Evolutionary conservation across 768 basidiomycete genomes (phyloP).

Genomic region (Heimioporus sp.): DNA sequence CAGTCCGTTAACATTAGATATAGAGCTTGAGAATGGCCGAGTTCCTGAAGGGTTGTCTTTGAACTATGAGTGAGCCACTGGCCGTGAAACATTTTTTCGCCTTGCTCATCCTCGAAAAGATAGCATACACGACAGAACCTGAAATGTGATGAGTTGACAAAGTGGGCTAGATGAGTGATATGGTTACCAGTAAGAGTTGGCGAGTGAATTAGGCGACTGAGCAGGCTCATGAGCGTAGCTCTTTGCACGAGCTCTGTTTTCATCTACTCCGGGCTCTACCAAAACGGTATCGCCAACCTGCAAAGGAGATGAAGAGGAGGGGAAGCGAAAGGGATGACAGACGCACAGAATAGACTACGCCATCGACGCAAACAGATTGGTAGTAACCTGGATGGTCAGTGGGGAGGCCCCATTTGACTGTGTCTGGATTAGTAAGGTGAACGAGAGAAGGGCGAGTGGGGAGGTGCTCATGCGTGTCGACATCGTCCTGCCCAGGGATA

Average conservation of each 20-base stretch:
- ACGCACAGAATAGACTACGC: slow-evolving; percentile 52
- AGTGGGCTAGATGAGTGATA: background rate
- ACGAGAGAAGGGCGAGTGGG: slow-evolving; percentile 15
- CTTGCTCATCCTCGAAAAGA: slow-evolving; percentile 46
- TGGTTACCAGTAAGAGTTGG: slow-evolving; percentile 58
- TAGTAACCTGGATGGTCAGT: slow-evolving; percentile 36
- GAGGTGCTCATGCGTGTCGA: slow-evolving; percentile 14
- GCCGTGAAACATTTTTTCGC: slow-evolving; percentile 58
- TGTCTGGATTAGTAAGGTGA: slow-evolving; percentile 30
- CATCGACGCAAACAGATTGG: slow-evolving; percentile 52
- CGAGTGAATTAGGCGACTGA: slow-evolving; percentile 52
- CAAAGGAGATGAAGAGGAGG: slow-evolving; percentile 7
- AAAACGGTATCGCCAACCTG: slow-evolving; percentile 65
- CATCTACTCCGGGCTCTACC: slow-evolving; percentile 57
- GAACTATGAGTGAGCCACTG: slow-evolving; percentile 68
- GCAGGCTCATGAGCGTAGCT: slow-evolving; percentile 40
- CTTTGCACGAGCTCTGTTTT: slow-evolving; percentile 38
- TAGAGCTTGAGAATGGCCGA: slow-evolving; percentile 59
- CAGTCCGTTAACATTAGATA: slow-evolving; percentile 55
- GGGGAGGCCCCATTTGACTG: slow-evolving; percentile 34
- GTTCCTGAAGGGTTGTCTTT: slow-evolving; percentile 65
- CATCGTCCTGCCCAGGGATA: slow-evolving; percentile 26
- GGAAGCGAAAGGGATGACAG: background rate
- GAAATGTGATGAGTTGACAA: background rate
- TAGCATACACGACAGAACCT: slow-evolving; percentile 76